A percentile compares a stretch with the other conserved stretches of the same genome.
Conservation (phyloP, 163 green algal species). For the Trebouxiophyceae sp. region DNA sequence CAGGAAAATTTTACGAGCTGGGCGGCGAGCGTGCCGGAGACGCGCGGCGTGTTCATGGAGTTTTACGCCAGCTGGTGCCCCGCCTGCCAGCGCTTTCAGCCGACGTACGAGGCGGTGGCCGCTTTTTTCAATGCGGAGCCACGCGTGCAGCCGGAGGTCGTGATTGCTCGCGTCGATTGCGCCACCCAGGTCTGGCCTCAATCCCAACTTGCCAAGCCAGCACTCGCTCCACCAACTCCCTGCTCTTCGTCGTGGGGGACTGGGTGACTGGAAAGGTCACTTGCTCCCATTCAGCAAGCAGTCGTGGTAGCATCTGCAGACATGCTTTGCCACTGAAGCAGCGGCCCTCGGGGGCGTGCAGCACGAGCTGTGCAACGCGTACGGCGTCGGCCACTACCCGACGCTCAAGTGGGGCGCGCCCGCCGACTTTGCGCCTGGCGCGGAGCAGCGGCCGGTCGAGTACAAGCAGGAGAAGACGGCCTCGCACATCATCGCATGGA, state of each 20-base stretch:
- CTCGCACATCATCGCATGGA: constrained; percentile 14
- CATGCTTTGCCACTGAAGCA: not conserved
- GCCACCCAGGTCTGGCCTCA: constrained; percentile 16
- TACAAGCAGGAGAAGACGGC: constrained; percentile 2
- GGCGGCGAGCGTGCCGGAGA: not conserved
- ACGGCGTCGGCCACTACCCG: constrained; percentile 15
- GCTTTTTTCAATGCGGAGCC: constrained; percentile 17
- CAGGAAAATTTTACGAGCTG: constrained; percentile 1
- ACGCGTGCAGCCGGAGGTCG: constrained; percentile 13
- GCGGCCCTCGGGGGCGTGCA: not conserved
- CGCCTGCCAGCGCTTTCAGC: constrained; percentile 18
- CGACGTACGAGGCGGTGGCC: constrained; percentile 22
- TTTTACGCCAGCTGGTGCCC: constrained; percentile 28
- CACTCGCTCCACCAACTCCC: too few species aligned
- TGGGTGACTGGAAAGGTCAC: too few species aligned
- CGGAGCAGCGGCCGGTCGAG: constrained; percentile 3
- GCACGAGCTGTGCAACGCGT: constrained; percentile 16
- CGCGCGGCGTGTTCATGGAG: constrained; percentile 9
- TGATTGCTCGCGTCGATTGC: constrained; percentile 23
- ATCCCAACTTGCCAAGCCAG: not conserved
- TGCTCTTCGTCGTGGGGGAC: too few species aligned
- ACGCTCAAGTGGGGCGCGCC: constrained; percentile 16
- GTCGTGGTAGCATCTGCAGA: too few species aligned
- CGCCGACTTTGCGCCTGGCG: constrained; percentile 5
- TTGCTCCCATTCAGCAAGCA: too few species aligned